These are phyloP conservation scores for Onygenales sp. DNA, from an alignment of 2,329 filamentous ascomycete genomes.

Conservation along the genomic window DNA sequence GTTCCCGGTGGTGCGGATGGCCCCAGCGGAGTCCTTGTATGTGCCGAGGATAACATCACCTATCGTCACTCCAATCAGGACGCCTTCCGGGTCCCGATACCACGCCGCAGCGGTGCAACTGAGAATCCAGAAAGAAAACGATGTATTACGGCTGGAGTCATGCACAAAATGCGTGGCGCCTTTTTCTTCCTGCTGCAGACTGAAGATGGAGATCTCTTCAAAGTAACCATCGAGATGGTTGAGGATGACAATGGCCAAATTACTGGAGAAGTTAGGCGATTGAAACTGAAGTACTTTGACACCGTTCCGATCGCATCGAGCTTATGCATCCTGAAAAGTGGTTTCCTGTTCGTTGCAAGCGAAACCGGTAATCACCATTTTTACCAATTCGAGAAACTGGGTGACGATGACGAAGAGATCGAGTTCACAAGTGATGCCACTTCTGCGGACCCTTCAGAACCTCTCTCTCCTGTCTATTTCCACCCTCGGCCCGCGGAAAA, in stretches of 20 bases:
- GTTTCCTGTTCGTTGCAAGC: constrained; percentile 84
- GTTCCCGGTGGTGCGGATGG: constrained; percentile 90
- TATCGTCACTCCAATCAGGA: constrained; percentile 96
- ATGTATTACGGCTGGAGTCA: constrained; percentile 79
- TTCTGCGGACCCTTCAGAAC: constrained; percentile 61
- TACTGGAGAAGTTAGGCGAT: constrained; percentile 68
- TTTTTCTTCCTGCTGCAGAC: constrained; percentile 97
- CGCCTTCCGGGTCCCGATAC: constrained; percentile 79
- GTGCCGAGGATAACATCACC: constrained; percentile 86
- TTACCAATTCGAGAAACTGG: constrained; percentile 95
- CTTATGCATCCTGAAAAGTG: constrained; percentile 88
- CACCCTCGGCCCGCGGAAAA: constrained; percentile 71
- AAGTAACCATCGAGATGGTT: constrained; percentile 84
- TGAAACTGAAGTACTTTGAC: constrained; percentile 97
- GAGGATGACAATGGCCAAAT: constrained; percentile 69
- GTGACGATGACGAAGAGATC: constrained; percentile 84
- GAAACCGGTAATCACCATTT: constrained; percentile 91
- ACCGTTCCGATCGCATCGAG: constrained; percentile 82
- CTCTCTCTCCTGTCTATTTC: constrained; percentile 76
- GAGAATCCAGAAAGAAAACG: constrained; percentile 90
- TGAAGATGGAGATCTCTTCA: constrained; percentile 97
- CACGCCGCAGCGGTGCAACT: constrained; percentile 72
- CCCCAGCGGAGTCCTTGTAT: constrained; percentile 89
- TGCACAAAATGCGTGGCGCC: constrained; percentile 92
- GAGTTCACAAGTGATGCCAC: constrained; percentile 80